Evolutionary conservation across 805 yeast genomes (phyloP), one percentile per base, ranked within the genome.

Genomic region (Ogataea kodamae): DNA sequence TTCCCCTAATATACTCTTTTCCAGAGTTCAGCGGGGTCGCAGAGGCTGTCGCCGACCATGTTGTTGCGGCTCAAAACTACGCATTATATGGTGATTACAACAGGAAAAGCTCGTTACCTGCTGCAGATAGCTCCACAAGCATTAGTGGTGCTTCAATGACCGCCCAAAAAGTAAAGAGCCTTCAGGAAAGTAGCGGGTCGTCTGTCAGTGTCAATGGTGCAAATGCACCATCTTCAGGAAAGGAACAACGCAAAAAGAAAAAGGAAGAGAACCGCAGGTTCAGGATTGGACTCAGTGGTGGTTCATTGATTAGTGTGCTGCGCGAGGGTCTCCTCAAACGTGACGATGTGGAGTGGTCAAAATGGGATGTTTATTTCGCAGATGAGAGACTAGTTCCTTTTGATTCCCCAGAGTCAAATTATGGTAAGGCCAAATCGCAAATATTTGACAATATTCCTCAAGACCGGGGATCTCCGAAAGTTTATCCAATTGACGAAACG

Each of bases 351-450:
- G 81, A 78, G 48, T 90, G 97, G 97, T 80, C 76, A 28, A 81
- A 78, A 55, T 90, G 97, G 97, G 97, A 90, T 59, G 76, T 90
- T 30, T 90, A 87, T 61, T 89, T 90, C 64, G 96, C 96, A 5
- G 97, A 90, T 62, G 97, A 90, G 65, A 76, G 97, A 59, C 68
- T 90, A 44, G 97, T 90, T 24, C 92, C 96, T 25, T 85, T 87
- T 46, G 81, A 75, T 31, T 76, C 84, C 17, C 74, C 74, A 6
- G 90, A 87, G 51, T 81, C 94, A 35, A 90, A 90, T 58, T 90
- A 81, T 51, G 97, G 97, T n/a, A 76, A 74, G 40, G 87, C 92
- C 31, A 86, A 87, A 55, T 65, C 90, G 32, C 79, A 82, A 42
- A 72, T 92, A 25, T 80, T 90, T 43, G 96, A 87, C 62, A 63